Percentiles rank a stretch among this genome's conserved stretches.
These are phyloP conservation scores for Pseudoscleropodium purum DNA, from an alignment of 225 moss, liverwort and hornwort genomes.

Conservation along the genomic window DNA sequence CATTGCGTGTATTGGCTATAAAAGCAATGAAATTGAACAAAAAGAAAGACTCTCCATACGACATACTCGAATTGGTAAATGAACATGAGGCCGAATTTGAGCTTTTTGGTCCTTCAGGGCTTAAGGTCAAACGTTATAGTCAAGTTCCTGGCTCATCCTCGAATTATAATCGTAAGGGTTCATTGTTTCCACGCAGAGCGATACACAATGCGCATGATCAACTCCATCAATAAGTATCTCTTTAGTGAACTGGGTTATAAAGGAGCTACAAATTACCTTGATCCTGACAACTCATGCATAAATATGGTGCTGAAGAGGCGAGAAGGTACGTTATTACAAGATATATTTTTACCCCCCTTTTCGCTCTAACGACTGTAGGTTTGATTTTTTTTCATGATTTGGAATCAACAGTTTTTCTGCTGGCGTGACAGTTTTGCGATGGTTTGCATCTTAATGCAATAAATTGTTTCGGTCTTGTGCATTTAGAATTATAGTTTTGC, in stretches of 20 bases:
- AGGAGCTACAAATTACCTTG: conserved; percentile 48
- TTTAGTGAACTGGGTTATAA: conserved; percentile 33
- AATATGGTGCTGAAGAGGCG: conserved; percentile 61
- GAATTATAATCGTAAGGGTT: neutral
- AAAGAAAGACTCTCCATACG: neutral
- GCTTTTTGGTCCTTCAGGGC: neutral
- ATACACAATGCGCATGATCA: conserved; percentile 64
- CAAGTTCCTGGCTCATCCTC: neutral
- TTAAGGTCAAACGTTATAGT: neutral
- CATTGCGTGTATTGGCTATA: too few relatives aligned
- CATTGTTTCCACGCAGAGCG: conserved; percentile 34
- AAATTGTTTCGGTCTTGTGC: neutral
- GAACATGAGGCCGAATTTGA: neutral
- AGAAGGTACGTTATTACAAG: conserved; percentile 24
- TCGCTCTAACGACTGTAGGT: neutral
- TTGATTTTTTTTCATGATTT: neutral
- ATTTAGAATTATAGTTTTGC: neutral
- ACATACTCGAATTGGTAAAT: neutral
- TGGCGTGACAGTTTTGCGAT: neutral
- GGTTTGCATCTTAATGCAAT: neutral
- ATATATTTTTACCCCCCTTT: neutral
- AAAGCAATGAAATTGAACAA: neutral
- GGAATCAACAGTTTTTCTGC: neutral
- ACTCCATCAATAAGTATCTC: conserved; percentile 45
- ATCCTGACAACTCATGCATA: conserved; percentile 59